Evolutionary conservation across 2,329 filamentous ascomycete species (phyloP), one percentile per base, ranked within the genome.

Genomic region (Colletotrichum lini): DNA sequence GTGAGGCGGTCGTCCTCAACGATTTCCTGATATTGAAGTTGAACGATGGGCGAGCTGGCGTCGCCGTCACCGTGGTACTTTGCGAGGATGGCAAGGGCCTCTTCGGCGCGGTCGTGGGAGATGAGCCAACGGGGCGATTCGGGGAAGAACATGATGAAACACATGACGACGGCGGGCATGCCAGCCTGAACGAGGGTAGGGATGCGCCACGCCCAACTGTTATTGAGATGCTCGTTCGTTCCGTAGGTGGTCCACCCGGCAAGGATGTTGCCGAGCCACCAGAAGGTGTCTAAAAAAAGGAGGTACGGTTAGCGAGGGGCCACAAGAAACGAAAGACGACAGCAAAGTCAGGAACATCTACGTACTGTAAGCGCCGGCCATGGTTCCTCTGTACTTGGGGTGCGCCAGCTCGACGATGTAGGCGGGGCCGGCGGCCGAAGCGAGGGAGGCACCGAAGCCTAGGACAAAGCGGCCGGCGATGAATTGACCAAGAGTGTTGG

Each of bases 121-220:
- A 95, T 93, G 44, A 96, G 88, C 92, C 93, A 95, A 66, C 91
- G 87, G 9, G 89, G 89, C 3, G 86, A 90, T 80, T 96, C 93
- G 0, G 93, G 93, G 83, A 96, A 94, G 30, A 86, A 74, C 26
- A 87, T 76, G 73, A 96, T 95, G 64, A 94, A 85, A 0, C 88
- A 52, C 52, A 86, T 81, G 50, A 90, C 86, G 10, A 90, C 74
- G 1, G 78, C 66, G 16, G 42, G 80, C 59, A 73, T 61, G 23
- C 83, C 81, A 35, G 84, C 79, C 74, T 90, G 88, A 2, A 88
- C 78, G 74, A 88, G 82, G 9, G 90, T 84, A 0, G 90, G 90
- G 21, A 90, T 84, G 35, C 87, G 82, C 91, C 91, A 93, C 0
- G 88, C 81, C 82, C 82, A 84, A 3, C 79, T 85, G 49, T 76